These are phyloP conservation scores for Cercospora nicotianae DNA, from an alignment of 2,329 filamentous ascomycete species.

Conservation along the genomic window DNA sequence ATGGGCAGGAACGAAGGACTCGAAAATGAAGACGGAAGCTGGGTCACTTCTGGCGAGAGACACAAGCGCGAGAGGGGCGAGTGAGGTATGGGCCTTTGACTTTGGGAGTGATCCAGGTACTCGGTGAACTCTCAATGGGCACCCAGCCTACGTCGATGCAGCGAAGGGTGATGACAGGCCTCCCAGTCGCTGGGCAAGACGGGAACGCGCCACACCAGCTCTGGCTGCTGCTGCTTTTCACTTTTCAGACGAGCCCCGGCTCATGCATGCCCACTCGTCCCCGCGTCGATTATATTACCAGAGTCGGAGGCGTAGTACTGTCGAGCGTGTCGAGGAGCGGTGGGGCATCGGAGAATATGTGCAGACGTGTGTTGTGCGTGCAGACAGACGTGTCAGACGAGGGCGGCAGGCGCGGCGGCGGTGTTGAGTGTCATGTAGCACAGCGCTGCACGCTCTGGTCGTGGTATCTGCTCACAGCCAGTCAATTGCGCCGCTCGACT, in stretches of 20 bases:
- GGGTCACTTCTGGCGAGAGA: constrained; percentile 4
- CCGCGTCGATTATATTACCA: neutral
- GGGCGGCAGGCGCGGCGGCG: neutral
- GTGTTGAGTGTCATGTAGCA: constrained; percentile 17
- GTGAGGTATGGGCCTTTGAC: constrained; percentile 22
- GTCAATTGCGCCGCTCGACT: constrained; percentile 11
- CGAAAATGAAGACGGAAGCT: neutral
- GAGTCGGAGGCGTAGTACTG: neutral
- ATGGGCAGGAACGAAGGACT: neutral
- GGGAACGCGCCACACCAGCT: neutral
- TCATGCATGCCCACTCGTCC: neutral
- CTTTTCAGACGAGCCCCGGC: neutral
- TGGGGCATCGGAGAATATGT: constrained; percentile 19
- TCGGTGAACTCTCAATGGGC: constrained; percentile 11
- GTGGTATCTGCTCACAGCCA: constrained; percentile 14
- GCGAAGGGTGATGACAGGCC: constrained; percentile 4
- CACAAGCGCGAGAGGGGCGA: constrained; percentile 17
- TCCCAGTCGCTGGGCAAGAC: neutral
- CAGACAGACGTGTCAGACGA: neutral
- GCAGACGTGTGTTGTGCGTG: neutral
- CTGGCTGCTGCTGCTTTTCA: neutral
- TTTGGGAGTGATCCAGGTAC: constrained; percentile 24
- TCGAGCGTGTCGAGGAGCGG: neutral
- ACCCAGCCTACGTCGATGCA: constrained; percentile 3
- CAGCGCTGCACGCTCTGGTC: constrained; percentile 14